These are phyloP conservation scores for Cyclocybe aegerita DNA, from an alignment of 768 basidiomycete genomes.

Conservation along the genomic window DNA sequence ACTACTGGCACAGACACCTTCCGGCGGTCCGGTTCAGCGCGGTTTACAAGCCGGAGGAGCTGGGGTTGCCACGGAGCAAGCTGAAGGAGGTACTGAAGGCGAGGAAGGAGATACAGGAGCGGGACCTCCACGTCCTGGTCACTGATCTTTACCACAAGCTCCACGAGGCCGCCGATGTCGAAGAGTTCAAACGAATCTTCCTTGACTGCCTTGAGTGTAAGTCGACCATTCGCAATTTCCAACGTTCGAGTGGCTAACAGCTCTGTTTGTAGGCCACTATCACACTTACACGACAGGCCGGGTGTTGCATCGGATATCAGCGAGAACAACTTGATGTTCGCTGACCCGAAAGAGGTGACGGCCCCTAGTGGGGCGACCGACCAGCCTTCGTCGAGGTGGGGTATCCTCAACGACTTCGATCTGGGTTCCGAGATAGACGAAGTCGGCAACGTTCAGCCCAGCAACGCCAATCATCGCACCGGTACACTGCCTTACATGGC, in stretches of 20 bases:
- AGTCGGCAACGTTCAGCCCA: not conserved
- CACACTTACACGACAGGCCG: constrained; percentile 13
- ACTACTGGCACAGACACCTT: too few relatives aligned
- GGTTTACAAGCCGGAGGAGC: too few relatives aligned
- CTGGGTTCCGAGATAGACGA: constrained; percentile 12
- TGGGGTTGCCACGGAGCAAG: too few relatives aligned
- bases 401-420: constrained; percentile 29
- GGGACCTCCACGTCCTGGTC: too few relatives aligned
- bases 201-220: constrained; percentile 11
- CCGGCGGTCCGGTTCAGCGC: too few relatives aligned
- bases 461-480: constrained; percentile 11
- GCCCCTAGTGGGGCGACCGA: not conserved
- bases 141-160: not conserved
- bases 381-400: not conserved
- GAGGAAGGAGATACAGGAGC: too few relatives aligned
- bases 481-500: constrained; percentile 31
- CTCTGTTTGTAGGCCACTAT: constrained; percentile 18
- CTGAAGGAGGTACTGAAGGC: too few relatives aligned
- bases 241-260: not conserved
- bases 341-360: not conserved
- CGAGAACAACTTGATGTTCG: constrained; percentile 29
- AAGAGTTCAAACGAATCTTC: constrained; percentile 9
- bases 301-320: constrained; percentile 31
- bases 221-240: not conserved
- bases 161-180: constrained; percentile 2